phyloP scores from a whole-genome alignment of 495 filamentous ascomycete species.

The Penicillium waksmanii region DNA sequence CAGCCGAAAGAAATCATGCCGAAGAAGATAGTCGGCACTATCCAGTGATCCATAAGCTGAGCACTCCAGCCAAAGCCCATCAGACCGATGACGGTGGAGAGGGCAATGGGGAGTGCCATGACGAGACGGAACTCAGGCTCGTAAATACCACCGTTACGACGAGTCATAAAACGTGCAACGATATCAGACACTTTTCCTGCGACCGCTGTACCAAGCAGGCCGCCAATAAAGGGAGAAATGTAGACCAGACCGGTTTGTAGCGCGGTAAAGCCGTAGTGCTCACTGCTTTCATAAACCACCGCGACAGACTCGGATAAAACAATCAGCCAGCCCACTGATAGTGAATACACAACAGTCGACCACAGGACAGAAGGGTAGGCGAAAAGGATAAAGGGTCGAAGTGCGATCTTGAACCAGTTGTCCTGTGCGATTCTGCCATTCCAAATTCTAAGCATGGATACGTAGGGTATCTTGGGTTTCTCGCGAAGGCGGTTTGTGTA shows the following conservation, averaged over 20 bases:
- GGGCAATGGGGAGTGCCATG: constrained; percentile 81
- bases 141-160: constrained; percentile 89
- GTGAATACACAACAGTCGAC: constrained; percentile 83
- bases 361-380: constrained; percentile 89
- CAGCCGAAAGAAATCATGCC: constrained; percentile 93
- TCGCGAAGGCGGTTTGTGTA: constrained; percentile 66
- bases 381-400: constrained; percentile 83
- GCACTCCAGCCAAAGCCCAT: constrained; percentile 96
- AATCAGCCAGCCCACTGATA: constrained; percentile 95
- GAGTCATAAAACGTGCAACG: constrained; percentile 76
- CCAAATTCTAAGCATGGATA: constrained; percentile 70
- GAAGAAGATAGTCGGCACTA: constrained; percentile 92
- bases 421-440: constrained; percentile 78
- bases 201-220: constrained; percentile 85
- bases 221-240: constrained; percentile 86
- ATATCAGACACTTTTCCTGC: constrained; percentile 88
- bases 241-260: constrained; percentile 86
- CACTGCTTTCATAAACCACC: constrained; percentile 68
- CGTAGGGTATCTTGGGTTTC: constrained; percentile 67
- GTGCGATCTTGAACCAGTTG: constrained; percentile 74
- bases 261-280: constrained; percentile 76
- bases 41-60: constrained; percentile 73
- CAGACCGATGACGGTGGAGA: constrained; percentile 81
- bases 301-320: constrained; percentile 88
- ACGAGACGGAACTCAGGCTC: constrained; percentile 94